These are phyloP conservation scores for Penicillium alfredii DNA, from an alignment of 495 filamentous ascomycete genomes.

Conservation along the genomic window DNA sequence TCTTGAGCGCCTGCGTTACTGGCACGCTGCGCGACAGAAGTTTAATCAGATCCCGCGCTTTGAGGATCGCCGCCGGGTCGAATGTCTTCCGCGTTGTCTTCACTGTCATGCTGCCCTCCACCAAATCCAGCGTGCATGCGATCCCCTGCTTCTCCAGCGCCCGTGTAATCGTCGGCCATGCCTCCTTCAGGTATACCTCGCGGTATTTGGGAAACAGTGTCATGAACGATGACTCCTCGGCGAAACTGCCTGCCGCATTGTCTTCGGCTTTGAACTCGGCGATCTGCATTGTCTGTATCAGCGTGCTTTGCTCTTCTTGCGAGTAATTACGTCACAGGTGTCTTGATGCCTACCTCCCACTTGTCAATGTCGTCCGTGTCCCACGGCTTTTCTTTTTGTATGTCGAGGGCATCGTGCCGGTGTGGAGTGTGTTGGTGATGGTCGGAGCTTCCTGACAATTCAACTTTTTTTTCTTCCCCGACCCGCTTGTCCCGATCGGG, in stretches of 20 bases:
- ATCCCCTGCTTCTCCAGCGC: slow-evolving; percentile 76
- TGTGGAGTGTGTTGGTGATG: slow-evolving; percentile 10
- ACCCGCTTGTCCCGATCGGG: slow-evolving; percentile 7
- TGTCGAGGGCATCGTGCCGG: slow-evolving; percentile 75
- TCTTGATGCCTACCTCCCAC: slow-evolving; percentile 80
- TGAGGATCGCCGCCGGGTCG: slow-evolving; percentile 90
- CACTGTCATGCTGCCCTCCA: slow-evolving; percentile 93
- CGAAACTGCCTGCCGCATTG: slow-evolving; percentile 78
- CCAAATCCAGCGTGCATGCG: slow-evolving; percentile 83
- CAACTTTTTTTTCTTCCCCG: slow-evolving; percentile 39
- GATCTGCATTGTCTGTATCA: slow-evolving; percentile 41
- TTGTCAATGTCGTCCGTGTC: slow-evolving; percentile 97
- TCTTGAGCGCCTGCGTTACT: slow-evolving; percentile 80
- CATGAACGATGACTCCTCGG: slow-evolving; percentile 86
- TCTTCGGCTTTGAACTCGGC: slow-evolving; percentile 81
- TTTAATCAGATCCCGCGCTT: slow-evolving; percentile 91
- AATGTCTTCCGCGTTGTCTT: slow-evolving; percentile 93
- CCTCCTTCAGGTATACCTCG: slow-evolving; percentile 84
- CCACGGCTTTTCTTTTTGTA: slow-evolving; percentile 94
- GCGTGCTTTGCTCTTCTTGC: neutral
- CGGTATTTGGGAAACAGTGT: slow-evolving; percentile 97
- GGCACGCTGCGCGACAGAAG: slow-evolving; percentile 87
- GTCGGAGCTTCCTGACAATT: slow-evolving; percentile 23
- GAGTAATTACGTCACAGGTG: neutral
- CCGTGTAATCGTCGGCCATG: slow-evolving; percentile 80